Evolutionary conservation across 768 basidiomycete genomes (phyloP), one percentile per base, ranked within the genome.

Genomic region (Boletus tylopilopsis): DNA sequence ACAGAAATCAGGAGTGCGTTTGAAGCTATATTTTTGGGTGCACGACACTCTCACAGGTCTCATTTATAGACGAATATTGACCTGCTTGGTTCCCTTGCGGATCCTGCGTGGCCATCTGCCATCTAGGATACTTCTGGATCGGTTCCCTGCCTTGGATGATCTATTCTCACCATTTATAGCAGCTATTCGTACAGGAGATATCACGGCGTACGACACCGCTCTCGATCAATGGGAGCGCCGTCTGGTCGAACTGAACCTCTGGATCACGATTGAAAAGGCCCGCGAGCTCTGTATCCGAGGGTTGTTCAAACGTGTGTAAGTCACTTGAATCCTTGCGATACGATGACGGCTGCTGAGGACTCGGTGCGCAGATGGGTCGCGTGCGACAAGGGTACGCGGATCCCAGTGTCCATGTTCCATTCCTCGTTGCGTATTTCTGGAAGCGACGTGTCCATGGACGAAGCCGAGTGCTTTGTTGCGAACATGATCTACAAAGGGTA

Each of bases 401-500:
- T 98, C 42, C 85, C 90, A 0, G 78, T 96, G 42, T 74, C 80
- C 3, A 79, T 87, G 70, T 94, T 97, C 69, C 85, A 87, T 61
- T 73, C 74, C n/a, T 85, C 88, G 6, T 71, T 95, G 42, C 73
- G 71, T 44, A 69, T 91, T 49, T 85, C 87, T 4, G 88, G 86
- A 3, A 77, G 81, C 51, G 79, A 84, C 11, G 80, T 89, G 21
- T 74, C 82, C 8, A 63, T 74, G 51, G 93, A 89, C 56, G 94
- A 95, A 67, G 90, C 90, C 2, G 94, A 97, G 68, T 96, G 94
- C 67, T 78, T 94, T 44, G 82, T 96, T 8, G 93, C 94, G 24
- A 94, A 94, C 64, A 88, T 95, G 90, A 89, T 98, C 37, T 93
- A 87, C 72, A 90, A 86, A 71, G 90, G 89, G 18, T 90, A 85